Percentiles rank a stretch among this genome's conserved stretches.
Conservation (phyloP, 78 protist species). For the Isochrysis galbana region DNA sequence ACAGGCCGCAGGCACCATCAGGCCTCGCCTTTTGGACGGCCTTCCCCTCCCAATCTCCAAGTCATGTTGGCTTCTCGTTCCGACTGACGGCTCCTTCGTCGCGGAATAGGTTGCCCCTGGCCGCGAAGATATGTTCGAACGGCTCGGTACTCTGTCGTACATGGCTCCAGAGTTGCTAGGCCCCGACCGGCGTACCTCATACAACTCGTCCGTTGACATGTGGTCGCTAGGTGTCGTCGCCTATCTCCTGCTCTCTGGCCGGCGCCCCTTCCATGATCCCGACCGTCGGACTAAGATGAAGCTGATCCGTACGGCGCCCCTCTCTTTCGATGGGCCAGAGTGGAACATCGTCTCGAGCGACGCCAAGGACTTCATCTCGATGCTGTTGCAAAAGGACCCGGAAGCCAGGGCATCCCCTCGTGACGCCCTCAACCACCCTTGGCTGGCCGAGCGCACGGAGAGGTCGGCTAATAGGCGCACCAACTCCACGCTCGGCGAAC, state of each 20-base stretch:
- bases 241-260: slow-evolving; percentile 31
- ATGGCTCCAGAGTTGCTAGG: slow-evolving; percentile 63
- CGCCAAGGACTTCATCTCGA: background rate
- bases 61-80: background rate
- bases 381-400: background rate
- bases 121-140: background rate
- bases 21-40: too few relatives aligned
- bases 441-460: background rate
- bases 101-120: too few relatives aligned
- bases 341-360: background rate
- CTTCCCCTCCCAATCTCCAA: too few relatives aligned
- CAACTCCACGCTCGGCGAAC: background rate
- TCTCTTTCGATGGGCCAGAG: background rate
- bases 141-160: background rate
- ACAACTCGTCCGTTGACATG: slow-evolving; percentile 61
- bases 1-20: too few relatives aligned
- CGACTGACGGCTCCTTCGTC: too few relatives aligned
- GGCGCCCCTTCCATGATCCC: background rate
- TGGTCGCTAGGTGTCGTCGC: slow-evolving; percentile 71
- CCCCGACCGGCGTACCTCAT: slow-evolving; percentile 22
- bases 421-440: background rate
- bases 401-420: background rate
- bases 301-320: background rate
- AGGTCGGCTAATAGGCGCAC: background rate
- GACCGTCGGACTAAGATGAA: too few relatives aligned